A percentile compares a stretch with the other conserved stretches of the same genome.
Evolutionary conservation across 495 filamentous ascomycete species (phyloP).

Genomic region (Neurospora sp.): DNA sequence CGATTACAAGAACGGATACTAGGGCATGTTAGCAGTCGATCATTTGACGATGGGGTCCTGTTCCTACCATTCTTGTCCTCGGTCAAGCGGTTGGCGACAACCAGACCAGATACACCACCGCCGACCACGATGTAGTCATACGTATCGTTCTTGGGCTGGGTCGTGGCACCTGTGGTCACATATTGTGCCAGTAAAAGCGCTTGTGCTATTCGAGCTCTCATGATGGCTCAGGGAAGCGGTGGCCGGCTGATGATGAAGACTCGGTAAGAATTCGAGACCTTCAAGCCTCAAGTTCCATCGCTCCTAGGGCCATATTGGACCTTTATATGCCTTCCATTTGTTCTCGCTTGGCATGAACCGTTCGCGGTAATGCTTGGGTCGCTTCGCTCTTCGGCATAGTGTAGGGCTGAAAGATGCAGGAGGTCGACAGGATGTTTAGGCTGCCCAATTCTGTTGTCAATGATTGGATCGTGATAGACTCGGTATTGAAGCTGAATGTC

Average conservation of each 20-base stretch:
- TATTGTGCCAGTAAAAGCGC: background rate
- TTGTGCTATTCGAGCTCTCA: background rate
- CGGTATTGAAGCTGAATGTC: background rate
- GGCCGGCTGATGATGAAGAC: background rate
- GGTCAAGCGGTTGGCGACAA: slow-evolving; percentile 36
- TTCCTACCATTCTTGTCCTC: slow-evolving; percentile 14
- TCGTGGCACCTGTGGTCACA: background rate
- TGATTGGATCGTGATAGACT: background rate
- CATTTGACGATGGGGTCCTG: background rate
- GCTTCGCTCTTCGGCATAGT: background rate
- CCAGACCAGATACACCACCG: slow-evolving; percentile 34
- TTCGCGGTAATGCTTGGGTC: background rate
- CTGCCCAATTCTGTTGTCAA: background rate
- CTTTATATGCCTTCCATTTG: background rate
- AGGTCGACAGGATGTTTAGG: background rate
- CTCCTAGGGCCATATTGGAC: background rate
- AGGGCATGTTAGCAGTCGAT: background rate
- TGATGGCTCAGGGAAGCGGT: background rate
- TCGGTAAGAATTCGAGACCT: background rate
- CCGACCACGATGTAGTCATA: slow-evolving; percentile 31
- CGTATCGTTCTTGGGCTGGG: background rate
- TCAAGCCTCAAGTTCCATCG: background rate
- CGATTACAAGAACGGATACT: slow-evolving; percentile 37
- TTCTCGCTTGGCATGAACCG: background rate
- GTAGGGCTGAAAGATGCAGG: background rate